phyloP scores from a whole-genome alignment of 192 early-diverging fungal species.

The Rhizophagus prolifer region DNA sequence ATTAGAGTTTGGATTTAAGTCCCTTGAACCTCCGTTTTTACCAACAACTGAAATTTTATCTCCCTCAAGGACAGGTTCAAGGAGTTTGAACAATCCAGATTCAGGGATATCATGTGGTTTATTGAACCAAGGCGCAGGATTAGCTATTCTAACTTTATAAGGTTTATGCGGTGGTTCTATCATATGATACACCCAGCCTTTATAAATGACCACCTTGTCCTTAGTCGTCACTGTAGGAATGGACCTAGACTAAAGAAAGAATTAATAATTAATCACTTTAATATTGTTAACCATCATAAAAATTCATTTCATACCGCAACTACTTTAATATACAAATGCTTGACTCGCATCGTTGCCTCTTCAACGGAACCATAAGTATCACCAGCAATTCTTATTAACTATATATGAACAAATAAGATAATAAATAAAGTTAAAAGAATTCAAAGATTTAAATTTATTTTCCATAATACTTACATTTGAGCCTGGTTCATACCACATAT shows the following conservation, averaged over 20 bases:
- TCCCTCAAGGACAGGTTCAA: conserved; percentile 16
- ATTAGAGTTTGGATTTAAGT: conserved; percentile 3
- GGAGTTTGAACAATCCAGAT: background rate
- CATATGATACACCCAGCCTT: conserved; percentile 21
- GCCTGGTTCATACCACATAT: conserved; percentile 36
- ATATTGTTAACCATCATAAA: too few relatives aligned
- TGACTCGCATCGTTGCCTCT: conserved; percentile 35
- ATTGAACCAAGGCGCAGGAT: background rate
- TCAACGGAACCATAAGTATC: conserved; percentile 22
- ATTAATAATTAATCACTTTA: background rate
- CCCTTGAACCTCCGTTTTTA: background rate
- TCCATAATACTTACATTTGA: conserved; percentile 11
- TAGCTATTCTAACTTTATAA: background rate
- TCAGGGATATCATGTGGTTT: background rate
- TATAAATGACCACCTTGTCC: background rate
- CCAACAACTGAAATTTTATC: background rate
- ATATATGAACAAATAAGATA: background rate
- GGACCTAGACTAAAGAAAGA: background rate
- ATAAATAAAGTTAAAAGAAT: background rate
- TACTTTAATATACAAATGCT: conserved; percentile 40
- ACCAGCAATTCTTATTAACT: conserved; percentile 28
- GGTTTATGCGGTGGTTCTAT: conserved; percentile 6
- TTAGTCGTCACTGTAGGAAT: background rate
- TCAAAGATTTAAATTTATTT: background rate
- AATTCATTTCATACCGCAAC: conserved; percentile 13